Evolutionary conservation across 176 grass and related monocot genomes (phyloP).

Genomic region (Rhynchospora breviuscula): DNA sequence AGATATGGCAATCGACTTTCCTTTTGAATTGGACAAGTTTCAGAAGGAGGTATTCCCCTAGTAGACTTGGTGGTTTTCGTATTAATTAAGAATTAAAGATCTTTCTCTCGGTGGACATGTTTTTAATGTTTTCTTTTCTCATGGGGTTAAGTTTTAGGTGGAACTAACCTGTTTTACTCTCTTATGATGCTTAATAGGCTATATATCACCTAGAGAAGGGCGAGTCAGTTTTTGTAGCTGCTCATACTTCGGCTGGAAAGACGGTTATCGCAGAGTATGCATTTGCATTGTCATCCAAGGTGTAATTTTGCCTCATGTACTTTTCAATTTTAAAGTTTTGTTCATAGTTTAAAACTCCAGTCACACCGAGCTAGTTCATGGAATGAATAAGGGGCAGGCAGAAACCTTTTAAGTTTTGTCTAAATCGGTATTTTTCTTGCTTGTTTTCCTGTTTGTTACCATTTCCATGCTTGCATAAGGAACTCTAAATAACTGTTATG

Average conservation of each 20-base stretch:
- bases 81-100: neutral
- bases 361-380: no score
- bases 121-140: neutral
- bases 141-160: neutral
- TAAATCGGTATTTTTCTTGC: neutral
- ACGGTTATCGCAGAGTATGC: constrained; percentile 98
- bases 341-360: no score
- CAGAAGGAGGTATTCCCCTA: constrained; percentile 70
- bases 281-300: constrained; percentile 94
- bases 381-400: no score
- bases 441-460: neutral
- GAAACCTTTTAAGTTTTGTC: neutral
- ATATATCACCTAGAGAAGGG: constrained; percentile 96
- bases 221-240: constrained; percentile 95
- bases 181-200: constrained; percentile 45
- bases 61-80: neutral
- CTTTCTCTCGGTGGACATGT: no score
- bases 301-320: constrained; percentile 17
- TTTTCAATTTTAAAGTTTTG: neutral
- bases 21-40: constrained; percentile 93
- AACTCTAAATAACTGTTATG: neutral
- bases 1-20: constrained; percentile 91
- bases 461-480: neutral
- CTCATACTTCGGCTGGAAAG: constrained; percentile 97
- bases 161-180: constrained; percentile 8